Conservation (phyloP, 2,329 filamentous ascomycete genomes). For the Cyclaneusma minus region DNA sequence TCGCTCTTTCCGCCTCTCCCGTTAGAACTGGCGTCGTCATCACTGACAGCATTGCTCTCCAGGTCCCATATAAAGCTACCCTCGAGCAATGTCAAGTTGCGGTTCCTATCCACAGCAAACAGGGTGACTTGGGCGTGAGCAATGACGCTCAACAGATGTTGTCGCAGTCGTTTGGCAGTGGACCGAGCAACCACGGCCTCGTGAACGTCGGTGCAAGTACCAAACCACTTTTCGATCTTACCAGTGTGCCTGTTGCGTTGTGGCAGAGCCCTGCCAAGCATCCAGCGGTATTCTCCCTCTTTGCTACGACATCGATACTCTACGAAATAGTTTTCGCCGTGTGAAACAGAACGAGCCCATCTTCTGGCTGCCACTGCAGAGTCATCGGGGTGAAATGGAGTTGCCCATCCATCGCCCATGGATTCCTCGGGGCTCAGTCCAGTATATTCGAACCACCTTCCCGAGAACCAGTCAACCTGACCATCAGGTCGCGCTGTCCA, state of each 20-base stretch:
- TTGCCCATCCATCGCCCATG: slow-evolving; percentile 44
- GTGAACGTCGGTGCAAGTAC: slow-evolving; percentile 67
- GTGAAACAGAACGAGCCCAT: slow-evolving; percentile 48
- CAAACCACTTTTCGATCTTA: slow-evolving; percentile 64
- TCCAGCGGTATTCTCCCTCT: slow-evolving; percentile 64
- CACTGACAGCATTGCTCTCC: slow-evolving; percentile 14
- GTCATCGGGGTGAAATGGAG: slow-evolving; percentile 57
- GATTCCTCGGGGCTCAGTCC: slow-evolving; percentile 48
- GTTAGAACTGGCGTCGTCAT: slow-evolving; percentile 19
- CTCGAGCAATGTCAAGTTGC: slow-evolving; percentile 52
- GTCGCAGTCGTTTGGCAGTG: slow-evolving; percentile 47
- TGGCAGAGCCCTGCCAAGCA: slow-evolving; percentile 57
- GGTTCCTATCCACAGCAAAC: slow-evolving; percentile 51
- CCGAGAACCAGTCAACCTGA: slow-evolving; percentile 56
- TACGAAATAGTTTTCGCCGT: slow-evolving; percentile 51
- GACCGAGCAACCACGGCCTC: slow-evolving; percentile 56
- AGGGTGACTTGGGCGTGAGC: slow-evolving; percentile 62
- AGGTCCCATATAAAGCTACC: slow-evolving; percentile 43
- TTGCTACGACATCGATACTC: slow-evolving; percentile 56
- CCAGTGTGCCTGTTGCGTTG: slow-evolving; percentile 49
- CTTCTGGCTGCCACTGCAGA: slow-evolving; percentile 33
- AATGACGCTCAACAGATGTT: slow-evolving; percentile 58
- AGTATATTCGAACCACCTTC: slow-evolving; percentile 68
- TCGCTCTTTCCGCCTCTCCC: slow-evolving; percentile 8
- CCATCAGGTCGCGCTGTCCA: slow-evolving; percentile 60